These are phyloP conservation scores for Rubus parviflorus DNA, from an alignment of 306 rosid species.

Conservation along the genomic window DNA sequence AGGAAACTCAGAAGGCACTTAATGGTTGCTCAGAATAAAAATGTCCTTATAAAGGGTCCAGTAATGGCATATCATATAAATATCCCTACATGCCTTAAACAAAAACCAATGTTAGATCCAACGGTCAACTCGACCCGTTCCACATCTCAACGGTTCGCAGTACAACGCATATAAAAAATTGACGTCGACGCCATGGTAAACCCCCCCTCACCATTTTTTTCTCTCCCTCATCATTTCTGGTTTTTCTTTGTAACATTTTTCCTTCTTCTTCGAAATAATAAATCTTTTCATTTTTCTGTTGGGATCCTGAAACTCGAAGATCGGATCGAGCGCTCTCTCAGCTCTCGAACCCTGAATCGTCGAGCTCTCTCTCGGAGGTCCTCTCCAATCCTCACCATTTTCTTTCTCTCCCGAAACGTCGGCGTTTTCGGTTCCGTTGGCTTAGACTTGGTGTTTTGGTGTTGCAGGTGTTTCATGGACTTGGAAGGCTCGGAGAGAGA, in stretches of 20 bases:
- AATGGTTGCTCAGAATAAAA: constrained; percentile 43
- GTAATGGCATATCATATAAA: not conserved
- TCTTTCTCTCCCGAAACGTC: constrained; percentile 4
- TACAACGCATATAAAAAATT: constrained; percentile 1
- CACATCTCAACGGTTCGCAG: constrained; percentile 21
- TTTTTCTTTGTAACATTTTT: not conserved
- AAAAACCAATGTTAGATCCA: constrained; percentile 11
- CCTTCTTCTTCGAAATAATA: not conserved
- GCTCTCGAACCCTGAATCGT: constrained; percentile 25
- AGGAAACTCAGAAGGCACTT: constrained; percentile 48
- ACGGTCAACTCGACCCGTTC: constrained; percentile 17
- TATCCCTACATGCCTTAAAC: not conserved
- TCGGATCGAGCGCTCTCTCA: constrained; percentile 41
- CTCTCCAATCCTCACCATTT: not conserved
- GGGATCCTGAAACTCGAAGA: constrained; percentile 47
- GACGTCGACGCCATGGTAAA: constrained; percentile 29
- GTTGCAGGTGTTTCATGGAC: constrained; percentile 11
- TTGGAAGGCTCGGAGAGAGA: not conserved
- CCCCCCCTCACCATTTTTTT: not conserved
- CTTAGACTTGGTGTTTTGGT: not conserved
- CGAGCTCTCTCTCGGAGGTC: constrained; percentile 13
- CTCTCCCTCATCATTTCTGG: not conserved
- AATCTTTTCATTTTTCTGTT: constrained; percentile 28
- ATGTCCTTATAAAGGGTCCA: constrained; percentile 21
- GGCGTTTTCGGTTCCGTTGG: not conserved